Base-by-base conservation (phyloP, 306 rosid genomes). In the Fragaria ananassa region DNA sequence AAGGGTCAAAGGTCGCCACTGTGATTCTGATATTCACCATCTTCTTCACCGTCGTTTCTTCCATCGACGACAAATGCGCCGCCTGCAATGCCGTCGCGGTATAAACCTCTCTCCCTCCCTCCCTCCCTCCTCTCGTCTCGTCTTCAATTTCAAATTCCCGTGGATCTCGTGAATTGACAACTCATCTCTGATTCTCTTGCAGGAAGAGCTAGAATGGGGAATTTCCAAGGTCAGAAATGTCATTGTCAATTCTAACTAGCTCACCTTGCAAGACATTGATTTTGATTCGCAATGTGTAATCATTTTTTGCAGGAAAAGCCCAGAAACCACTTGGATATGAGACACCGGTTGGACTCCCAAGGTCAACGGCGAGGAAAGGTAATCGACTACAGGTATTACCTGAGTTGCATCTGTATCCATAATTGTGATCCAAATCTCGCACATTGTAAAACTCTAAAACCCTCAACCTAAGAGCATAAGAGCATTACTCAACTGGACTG, bases 241-340 rank as follows among this genome's bases (percentile, higher is more conserved):
- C 4, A 25, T 64, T 23, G 18, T 49, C 34, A 51, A 5, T 18
- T 51, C 14, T 64, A 5, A 10, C 8, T 0, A 23, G 39, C 44
- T 41, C 44, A 41, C 44, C 44, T 41, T 37, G 41, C 41, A 37
- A 37, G 41, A 6, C 41, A 35, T 60, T n/a, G 44, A 12, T 34
- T 10, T 62, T 18, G 9, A 35, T 5, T 42, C 42, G 23, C 10
- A 10, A 66, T 53, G n/a, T 51, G 1, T 29, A 1, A 15, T 67
- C 50, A 39, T 4, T 61, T 46, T 70, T 17, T 56, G 29, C 82
- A 95, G 99, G 99, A 95, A 82, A 95, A 82, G 79, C 98, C 98
- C 18, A 89, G 96, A 83, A 95, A 95, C 83, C 99, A 95, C 82
- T 88, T 95, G 88, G 99, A 95, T 86, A 86, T 95, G 99, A 92